Conservation (phyloP, 257 asterid genomes). For the Primulina eburnea region DNA sequence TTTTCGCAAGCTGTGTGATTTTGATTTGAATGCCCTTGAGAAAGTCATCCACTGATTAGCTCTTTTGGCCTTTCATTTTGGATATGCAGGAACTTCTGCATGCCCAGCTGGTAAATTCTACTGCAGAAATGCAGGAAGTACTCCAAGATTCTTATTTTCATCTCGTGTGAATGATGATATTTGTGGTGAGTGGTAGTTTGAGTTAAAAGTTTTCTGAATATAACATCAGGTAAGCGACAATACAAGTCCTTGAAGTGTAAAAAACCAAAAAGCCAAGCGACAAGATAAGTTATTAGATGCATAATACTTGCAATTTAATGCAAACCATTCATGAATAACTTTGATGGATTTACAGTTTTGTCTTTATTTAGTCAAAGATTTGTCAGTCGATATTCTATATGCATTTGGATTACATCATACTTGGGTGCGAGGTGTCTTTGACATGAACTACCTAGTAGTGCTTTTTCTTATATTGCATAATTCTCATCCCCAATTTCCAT, state of each 20-base stretch:
- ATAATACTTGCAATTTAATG: not conserved
- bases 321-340: slow-evolving; percentile 2
- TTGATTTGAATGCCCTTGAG: not conserved
- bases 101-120: slow-evolving; percentile 87
- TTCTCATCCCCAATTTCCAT: not conserved
- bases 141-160: slow-evolving; percentile 74
- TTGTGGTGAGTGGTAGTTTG: slow-evolving; percentile 57
- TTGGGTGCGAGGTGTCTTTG: not conserved
- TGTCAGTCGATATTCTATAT: not conserved
- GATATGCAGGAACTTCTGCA: slow-evolving; percentile 76
- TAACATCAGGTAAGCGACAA: not conserved
- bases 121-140: slow-evolving; percentile 84
- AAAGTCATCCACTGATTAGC: slow-evolving; percentile 17
- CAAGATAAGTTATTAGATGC: not conserved
- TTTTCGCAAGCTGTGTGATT: not conserved
- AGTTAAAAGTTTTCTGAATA: not conserved
- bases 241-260: not conserved
- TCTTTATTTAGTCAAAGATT: not conserved
- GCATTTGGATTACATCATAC: slow-evolving; percentile 1
- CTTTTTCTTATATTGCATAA: slow-evolving; percentile 7
- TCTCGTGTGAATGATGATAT: slow-evolving; percentile 80
- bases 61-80: slow-evolving; percentile 18
- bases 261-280: not conserved
- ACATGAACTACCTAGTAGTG: slow-evolving; percentile 4
- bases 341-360: slow-evolving; percentile 12